Evolutionary conservation across 352 stramenopile genomes (phyloP).

Genomic region (Pythium graminicola): DNA sequence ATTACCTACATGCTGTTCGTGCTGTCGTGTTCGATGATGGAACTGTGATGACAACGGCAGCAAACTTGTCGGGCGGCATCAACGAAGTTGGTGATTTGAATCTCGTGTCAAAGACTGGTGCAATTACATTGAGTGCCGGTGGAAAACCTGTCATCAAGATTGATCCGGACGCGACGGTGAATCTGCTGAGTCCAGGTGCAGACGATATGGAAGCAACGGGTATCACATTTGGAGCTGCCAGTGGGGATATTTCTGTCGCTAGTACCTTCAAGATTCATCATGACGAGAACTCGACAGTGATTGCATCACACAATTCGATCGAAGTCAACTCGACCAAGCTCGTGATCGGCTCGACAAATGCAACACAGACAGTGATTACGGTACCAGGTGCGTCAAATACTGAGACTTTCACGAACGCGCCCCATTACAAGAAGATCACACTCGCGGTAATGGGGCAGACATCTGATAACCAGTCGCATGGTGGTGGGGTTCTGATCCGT

Average conservation of each 20-base stretch:
- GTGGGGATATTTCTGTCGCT: constrained; percentile 35
- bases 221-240: constrained; percentile 41
- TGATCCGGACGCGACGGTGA: constrained; percentile 45
- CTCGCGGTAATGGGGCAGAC: constrained; percentile 54
- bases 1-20: constrained; percentile 58
- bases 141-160: constrained; percentile 54
- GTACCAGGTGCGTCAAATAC: constrained; percentile 4
- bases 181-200: constrained; percentile 34
- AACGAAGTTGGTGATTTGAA: constrained; percentile 72
- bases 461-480: constrained; percentile 33
- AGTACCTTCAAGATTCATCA: constrained; percentile 35
- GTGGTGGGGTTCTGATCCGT: constrained; percentile 46
- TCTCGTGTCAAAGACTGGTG: constrained; percentile 57
- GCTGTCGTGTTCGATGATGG: constrained; percentile 68
- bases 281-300: constrained; percentile 34
- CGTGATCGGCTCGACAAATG: constrained; percentile 17
- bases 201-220: constrained; percentile 40
- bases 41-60: constrained; percentile 73
- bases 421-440: constrained; percentile 25
- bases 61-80: constrained; percentile 68
- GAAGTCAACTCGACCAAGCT: constrained; percentile 39
- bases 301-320: constrained; percentile 37
- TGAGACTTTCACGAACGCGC: neutral
- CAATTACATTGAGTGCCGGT: constrained; percentile 53
- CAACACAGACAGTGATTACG: constrained; percentile 13